These are phyloP conservation scores for Melampsora occidentalis DNA, from an alignment of 1,284 basidiomycete genomes.

Conservation along the genomic window DNA sequence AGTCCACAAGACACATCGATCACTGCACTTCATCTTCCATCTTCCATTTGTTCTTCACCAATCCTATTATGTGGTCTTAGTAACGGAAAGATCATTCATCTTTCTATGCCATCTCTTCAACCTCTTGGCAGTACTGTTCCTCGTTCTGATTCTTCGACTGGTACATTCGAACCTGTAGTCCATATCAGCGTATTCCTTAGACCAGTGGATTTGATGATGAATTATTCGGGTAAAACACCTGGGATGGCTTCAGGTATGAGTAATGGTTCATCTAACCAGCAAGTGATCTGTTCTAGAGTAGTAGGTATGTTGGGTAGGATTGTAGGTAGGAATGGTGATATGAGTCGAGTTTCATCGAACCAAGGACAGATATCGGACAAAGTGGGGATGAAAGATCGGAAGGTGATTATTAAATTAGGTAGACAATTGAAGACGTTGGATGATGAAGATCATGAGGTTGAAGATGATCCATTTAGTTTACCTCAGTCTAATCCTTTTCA, in stretches of 20 bases:
- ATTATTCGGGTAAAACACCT: not conserved
- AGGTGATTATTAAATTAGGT: not conserved
- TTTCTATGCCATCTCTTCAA: conserved; percentile 29
- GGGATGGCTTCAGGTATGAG: not conserved
- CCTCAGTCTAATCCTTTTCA: not conserved
- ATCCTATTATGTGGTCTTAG: conserved; percentile 28
- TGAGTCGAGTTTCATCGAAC: not conserved
- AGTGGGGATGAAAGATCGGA: not conserved
- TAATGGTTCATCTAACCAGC: not conserved
- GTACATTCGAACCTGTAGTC: conserved; percentile 7
- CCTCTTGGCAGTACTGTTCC: conserved; percentile 23
- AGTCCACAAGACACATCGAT: conserved; percentile 20
- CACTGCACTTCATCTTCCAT: conserved; percentile 36
- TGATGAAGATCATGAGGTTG: not conserved
- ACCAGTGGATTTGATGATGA: conserved; percentile 7
- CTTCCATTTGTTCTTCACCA: conserved; percentile 9
- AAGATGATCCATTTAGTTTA: not conserved
- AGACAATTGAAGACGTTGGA: not conserved
- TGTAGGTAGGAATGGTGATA: conserved; percentile 20
- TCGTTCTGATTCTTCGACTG: not conserved
- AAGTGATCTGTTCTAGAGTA: not conserved
- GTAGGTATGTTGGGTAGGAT: conserved; percentile 25
- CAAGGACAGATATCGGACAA: not conserved
- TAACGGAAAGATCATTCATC: conserved; percentile 35
- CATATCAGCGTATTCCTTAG: conserved; percentile 6